Evolutionary conservation across 257 asterid species (phyloP).

Genomic region (Fraxinus quadrangulata): DNA sequence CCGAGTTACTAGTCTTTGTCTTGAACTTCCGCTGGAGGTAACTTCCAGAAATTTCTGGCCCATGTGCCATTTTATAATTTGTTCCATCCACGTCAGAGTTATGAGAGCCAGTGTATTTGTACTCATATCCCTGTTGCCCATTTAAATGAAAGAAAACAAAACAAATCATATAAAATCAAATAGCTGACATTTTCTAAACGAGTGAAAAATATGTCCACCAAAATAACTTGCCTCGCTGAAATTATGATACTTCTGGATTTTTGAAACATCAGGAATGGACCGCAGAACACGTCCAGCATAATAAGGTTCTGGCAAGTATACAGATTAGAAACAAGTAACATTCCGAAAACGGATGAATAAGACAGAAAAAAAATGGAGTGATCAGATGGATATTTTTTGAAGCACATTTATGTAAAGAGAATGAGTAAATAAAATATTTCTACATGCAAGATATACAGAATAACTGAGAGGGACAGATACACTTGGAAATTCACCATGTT

Average conservation of each 20-base stretch:
- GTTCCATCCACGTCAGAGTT: conserved; percentile 27
- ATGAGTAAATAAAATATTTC: not conserved
- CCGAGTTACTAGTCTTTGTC: conserved; percentile 36
- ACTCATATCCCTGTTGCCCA: conserved; percentile 43
- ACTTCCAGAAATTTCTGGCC: conserved; percentile 47
- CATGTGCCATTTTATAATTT: conserved; percentile 37
- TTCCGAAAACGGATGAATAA: conserved; percentile 9
- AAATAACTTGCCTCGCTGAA: conserved; percentile 48
- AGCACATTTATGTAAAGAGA: not conserved
- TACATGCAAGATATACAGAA: not conserved
- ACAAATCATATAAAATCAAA: not conserved
- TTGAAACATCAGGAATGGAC: conserved; percentile 48
- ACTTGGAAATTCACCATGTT: not conserved
- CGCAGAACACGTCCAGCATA: conserved; percentile 40
- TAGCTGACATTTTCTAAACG: conserved; percentile 1
- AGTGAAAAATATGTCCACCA: conserved; percentile 10
- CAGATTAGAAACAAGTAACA: conserved; percentile 22
- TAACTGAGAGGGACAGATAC: not conserved
- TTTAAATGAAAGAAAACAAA: conserved; percentile 20
- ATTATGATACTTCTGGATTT: conserved; percentile 41
- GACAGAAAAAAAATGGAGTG: not conserved
- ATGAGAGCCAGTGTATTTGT: conserved; percentile 41
- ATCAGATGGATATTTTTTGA: not conserved
- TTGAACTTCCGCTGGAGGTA: conserved; percentile 41
- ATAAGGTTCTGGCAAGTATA: conserved; percentile 44